These are phyloP conservation scores for Biscogniauxia marginata DNA, from an alignment of 2,329 filamentous ascomycete genomes.

Conservation along the genomic window DNA sequence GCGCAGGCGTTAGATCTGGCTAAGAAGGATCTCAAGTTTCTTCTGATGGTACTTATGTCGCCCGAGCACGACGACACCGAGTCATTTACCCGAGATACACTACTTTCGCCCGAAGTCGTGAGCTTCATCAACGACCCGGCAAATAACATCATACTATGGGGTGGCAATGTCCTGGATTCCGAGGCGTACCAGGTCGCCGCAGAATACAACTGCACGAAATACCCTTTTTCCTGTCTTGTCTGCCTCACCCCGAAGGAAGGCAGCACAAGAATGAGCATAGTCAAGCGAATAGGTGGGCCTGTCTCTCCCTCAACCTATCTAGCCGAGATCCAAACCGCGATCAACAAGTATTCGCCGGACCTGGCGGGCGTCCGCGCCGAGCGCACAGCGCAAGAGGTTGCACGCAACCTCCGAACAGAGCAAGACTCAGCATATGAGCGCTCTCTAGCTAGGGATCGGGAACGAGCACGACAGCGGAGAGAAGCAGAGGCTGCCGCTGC, in stretches of 20 bases:
- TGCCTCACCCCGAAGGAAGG: conserved; percentile 84
- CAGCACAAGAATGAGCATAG: conserved; percentile 84
- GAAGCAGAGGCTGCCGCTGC: conserved; percentile 74
- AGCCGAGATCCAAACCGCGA: conserved; percentile 69
- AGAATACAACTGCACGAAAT: conserved; percentile 86
- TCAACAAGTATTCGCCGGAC: conserved; percentile 73
- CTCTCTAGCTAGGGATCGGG: conserved; percentile 82
- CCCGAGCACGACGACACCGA: conserved; percentile 93
- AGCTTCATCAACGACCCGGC: conserved; percentile 70
- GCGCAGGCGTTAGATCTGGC: conserved; percentile 87
- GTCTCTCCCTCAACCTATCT: conserved; percentile 70
- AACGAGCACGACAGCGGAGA: conserved; percentile 71
- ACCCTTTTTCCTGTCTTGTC: conserved; percentile 83
- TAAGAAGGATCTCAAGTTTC: conserved; percentile 86
- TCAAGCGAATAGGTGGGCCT: conserved; percentile 74
- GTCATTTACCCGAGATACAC: conserved; percentile 76
- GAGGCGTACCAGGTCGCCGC: conserved; percentile 93
- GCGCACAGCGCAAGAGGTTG: conserved; percentile 75
- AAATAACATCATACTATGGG: conserved; percentile 87
- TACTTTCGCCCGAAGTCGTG: conserved; percentile 73
- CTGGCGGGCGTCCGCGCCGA: conserved; percentile 73
- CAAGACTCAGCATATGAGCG: conserved; percentile 94
- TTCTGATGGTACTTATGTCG: conserved; percentile 84
- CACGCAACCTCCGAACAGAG: conserved; percentile 77
- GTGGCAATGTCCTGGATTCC: conserved; percentile 86